Conservation (phyloP, 2,329 filamentous ascomycete species). For the Harringtonia aguacate region DNA sequence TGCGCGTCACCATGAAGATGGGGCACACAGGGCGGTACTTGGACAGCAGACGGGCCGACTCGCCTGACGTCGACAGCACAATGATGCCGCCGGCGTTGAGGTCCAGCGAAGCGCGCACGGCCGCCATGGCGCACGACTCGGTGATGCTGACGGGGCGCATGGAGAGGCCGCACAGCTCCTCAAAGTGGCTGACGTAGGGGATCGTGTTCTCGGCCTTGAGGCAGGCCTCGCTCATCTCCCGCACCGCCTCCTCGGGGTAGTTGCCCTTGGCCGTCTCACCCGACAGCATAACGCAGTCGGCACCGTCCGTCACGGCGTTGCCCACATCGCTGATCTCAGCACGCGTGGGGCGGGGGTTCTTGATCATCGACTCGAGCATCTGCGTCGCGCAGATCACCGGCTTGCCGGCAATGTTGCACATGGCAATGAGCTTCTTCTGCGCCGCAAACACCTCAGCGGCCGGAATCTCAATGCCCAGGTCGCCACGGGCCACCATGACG, state of each 20-base stretch:
- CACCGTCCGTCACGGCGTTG: constrained; percentile 94
- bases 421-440: constrained; percentile 99
- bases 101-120: constrained; percentile 89
- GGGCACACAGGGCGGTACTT: constrained; percentile 99
- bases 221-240: constrained; percentile 97
- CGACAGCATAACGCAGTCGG: constrained; percentile 99
- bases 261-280: constrained; percentile 97
- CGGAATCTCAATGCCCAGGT: constrained; percentile 96
- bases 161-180: constrained; percentile 80
- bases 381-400: constrained; percentile 98
- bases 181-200: constrained; percentile 91
- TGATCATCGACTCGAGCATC: constrained; percentile 99
- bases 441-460: constrained; percentile 97
- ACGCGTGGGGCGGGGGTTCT: constrained; percentile 95
- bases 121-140: constrained; percentile 95
- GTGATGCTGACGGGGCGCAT: constrained; percentile 76
- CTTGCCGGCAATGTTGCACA: constrained; percentile 99
- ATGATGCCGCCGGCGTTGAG: constrained; percentile 94
- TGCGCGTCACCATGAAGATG: constrained; percentile 98
- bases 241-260: constrained; percentile 86
- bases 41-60: constrained; percentile 87
- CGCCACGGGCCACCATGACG: constrained; percentile 99
- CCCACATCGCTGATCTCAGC: constrained; percentile 98
- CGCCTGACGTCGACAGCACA: constrained; percentile 89
- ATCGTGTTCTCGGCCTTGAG: constrained; percentile 95